phyloP scores from a whole-genome alignment of 2,329 filamentous ascomycete genomes.

The Claviceps sp. region DNA sequence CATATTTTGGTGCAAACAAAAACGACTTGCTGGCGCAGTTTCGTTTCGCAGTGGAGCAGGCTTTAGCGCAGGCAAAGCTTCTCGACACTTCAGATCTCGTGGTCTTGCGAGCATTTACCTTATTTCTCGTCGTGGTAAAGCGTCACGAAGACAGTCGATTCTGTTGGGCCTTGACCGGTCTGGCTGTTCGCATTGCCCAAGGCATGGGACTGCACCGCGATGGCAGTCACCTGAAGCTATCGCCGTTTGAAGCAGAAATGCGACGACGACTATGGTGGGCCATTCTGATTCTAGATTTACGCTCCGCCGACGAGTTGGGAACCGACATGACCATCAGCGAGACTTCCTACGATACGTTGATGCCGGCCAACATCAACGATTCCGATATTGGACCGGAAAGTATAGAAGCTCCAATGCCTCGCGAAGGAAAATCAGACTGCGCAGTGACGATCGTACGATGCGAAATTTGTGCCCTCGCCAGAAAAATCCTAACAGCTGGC shows the following conservation, averaged over 20 bases:
- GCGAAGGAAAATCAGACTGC: slow-evolving; percentile 38
- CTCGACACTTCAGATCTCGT: slow-evolving; percentile 42
- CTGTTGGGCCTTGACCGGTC: slow-evolving; percentile 46
- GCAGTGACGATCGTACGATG: slow-evolving; percentile 35
- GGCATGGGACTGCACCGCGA: slow-evolving; percentile 49
- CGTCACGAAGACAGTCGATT: slow-evolving; percentile 36
- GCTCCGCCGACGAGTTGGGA: slow-evolving; percentile 40
- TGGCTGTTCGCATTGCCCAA: slow-evolving; percentile 45
- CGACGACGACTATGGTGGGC: slow-evolving; percentile 48
- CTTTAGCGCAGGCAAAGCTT: slow-evolving; percentile 44
- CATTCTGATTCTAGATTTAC: slow-evolving; percentile 42
- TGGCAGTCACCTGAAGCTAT: slow-evolving; percentile 33
- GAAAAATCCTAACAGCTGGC: slow-evolving; percentile 21
- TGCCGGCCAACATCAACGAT: slow-evolving; percentile 39
- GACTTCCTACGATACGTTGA: slow-evolving; percentile 30
- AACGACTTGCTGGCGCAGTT: slow-evolving; percentile 32
- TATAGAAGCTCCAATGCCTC: slow-evolving; percentile 31
- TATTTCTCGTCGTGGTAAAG: slow-evolving; percentile 39
- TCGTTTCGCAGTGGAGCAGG: slow-evolving; percentile 41
- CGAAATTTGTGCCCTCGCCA: slow-evolving; percentile 32
- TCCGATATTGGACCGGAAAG: slow-evolving; percentile 31
- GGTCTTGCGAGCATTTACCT: slow-evolving; percentile 43
- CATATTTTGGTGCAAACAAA: slow-evolving; percentile 31
- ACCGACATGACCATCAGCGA: slow-evolving; percentile 30
- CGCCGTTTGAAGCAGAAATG: slow-evolving; percentile 46